Evolutionary conservation across 2,329 filamentous ascomycete species (phyloP), one percentile per base, ranked within the genome.

Genomic region (Zasmidium citrigriseum): DNA sequence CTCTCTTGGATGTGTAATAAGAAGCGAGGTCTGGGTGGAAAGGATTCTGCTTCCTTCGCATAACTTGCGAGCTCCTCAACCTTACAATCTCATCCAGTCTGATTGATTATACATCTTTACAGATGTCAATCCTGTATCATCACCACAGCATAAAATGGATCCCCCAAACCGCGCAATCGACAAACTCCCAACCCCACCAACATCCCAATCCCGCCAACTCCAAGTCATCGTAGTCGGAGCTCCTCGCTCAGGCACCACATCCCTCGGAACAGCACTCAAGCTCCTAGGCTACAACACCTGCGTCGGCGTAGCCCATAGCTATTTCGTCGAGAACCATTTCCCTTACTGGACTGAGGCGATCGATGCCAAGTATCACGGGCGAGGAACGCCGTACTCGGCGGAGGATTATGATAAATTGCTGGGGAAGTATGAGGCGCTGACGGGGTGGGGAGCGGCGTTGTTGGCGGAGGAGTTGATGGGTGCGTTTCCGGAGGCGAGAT

Each of bases 321-420:
- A 51, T 21, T 51, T 51, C 18, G 27, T 34, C 24, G 48, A 51
- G 20, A 38, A 51, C 25, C 48, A 34, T 11, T 51, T 38, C 27
- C 48, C 48, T 3, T 51, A 51, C 25, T 51, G 48, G 48, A 51
- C 48, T 3, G 25, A 51, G 16, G 48, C 24, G n/a, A 21, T 51
- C 9, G 23, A 21, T 4, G 25, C 25, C 4, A 38, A 38, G 10
- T 51, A 51, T 22, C 18, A 34, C n/a, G 25, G 25, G 9, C 18
- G 27, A 7, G 48, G 25, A 38, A 21, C 2, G 20, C 5, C 25
- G 20, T 51, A 38, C 18, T 12, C 24, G 2, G 2, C n/a, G 5
- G 11, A 16, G 1, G 48, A 51, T 4, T 51, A 34, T 20, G 20
- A 51, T 2, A 51, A 38, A 4, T 51, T 51, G 11, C 2, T 51